phyloP scores from a whole-genome alignment of 1,284 basidiomycete species.

The Leccinum subspadiceum region DNA sequence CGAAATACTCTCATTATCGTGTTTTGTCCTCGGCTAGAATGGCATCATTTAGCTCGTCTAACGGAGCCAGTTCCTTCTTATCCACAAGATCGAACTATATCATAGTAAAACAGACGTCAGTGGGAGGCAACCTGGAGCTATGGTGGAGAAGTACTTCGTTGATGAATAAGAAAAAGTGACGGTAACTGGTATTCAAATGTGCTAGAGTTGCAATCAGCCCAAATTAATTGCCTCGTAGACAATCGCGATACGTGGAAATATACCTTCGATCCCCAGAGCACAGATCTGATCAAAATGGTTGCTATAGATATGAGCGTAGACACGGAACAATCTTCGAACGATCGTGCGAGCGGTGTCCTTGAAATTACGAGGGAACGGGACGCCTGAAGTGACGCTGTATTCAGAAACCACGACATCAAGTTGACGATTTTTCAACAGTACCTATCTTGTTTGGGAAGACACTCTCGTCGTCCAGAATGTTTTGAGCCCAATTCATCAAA shows the following conservation, averaged over 20 bases:
- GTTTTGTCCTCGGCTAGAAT: constrained; percentile 84
- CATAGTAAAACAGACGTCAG: constrained; percentile 10
- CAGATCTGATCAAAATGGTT: constrained; percentile 99
- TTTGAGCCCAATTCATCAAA: constrained; percentile 98
- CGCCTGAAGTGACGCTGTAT: constrained; percentile 48
- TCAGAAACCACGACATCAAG: background rate
- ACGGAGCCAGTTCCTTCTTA: constrained; percentile 92
- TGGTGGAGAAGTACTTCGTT: constrained; percentile 67
- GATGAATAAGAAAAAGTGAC: constrained; percentile 97
- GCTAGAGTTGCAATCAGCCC: constrained; percentile 50
- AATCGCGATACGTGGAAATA: constrained; percentile 13
- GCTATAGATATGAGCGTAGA: constrained; percentile 99
- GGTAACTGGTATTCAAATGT: constrained; percentile 98
- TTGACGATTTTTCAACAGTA: constrained; percentile 30
- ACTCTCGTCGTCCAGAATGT: constrained; percentile 87
- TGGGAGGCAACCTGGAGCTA: background rate
- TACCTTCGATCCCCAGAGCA: constrained; percentile 96
- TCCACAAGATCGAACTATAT: constrained; percentile 92
- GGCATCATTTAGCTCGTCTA: constrained; percentile 96
- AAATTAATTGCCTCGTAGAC: background rate
- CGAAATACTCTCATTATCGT: constrained; percentile 26
- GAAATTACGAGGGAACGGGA: constrained; percentile 92
- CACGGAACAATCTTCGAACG: constrained; percentile 88
- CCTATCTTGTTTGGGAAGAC: constrained; percentile 96
- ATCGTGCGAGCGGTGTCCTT: constrained; percentile 91